Conservation (phyloP, 2,329 filamentous ascomycete genomes). For the Epichloe gansuensis region DNA sequence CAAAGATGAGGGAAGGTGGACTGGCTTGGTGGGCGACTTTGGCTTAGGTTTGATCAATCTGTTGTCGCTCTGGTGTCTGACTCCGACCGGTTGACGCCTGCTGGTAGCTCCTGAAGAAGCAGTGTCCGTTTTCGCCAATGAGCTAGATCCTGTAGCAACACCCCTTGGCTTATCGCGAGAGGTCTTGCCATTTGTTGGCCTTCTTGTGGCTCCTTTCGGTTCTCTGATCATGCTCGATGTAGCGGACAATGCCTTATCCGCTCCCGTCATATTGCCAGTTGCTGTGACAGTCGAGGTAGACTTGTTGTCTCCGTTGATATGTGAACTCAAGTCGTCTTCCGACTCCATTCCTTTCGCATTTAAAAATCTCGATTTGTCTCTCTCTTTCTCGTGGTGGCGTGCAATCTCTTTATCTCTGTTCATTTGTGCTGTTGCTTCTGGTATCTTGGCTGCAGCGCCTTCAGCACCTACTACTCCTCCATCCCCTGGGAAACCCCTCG, state of each 20-base stretch:
- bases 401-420: not conserved
- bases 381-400: not conserved
- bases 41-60: conserved; percentile 45
- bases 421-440: not conserved
- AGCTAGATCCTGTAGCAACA: conserved; percentile 2
- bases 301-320: not conserved
- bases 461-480: not conserved
- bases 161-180: conserved; percentile 2
- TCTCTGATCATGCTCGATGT: not conserved
- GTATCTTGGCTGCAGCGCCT: not conserved
- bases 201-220: not conserved
- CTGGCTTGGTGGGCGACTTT: conserved; percentile 57
- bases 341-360: not conserved
- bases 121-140: conserved; percentile 15
- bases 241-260: not conserved
- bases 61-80: conserved; percentile 23
- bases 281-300: not conserved
- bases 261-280: not conserved
- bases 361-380: not conserved
- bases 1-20: conserved; percentile 52
- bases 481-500: no score
- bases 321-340: not conserved
- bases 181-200: not conserved
- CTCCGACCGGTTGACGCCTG: conserved; percentile 31
- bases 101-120: conserved; percentile 23